Percentiles rank a stretch among this genome's conserved stretches.
Evolutionary conservation across 371 early-diverging fungal species (phyloP).

Genomic region (Rhizopus delemar): DNA sequence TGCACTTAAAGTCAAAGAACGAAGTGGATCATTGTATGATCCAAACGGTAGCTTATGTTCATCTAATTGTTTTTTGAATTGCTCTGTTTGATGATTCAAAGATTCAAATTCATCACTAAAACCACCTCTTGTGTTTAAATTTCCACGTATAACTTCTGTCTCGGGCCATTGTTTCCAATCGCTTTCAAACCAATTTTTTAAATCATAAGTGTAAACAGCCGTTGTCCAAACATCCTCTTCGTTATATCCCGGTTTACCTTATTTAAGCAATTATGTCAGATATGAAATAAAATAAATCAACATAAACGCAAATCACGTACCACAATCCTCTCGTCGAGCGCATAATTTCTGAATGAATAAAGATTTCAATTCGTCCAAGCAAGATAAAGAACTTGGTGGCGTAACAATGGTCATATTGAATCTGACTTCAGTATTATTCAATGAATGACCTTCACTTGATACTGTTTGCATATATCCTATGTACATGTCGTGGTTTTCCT

Average conservation of each 20-base stretch:
- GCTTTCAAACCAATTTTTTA: slow-evolving; percentile 60
- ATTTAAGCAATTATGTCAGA: not conserved
- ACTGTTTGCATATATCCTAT: slow-evolving; percentile 57
- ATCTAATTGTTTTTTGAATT: slow-evolving; percentile 14
- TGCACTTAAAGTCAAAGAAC: slow-evolving; percentile 59
- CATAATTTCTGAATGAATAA: slow-evolving; percentile 56
- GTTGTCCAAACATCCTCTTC: slow-evolving; percentile 26
- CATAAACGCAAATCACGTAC: slow-evolving; percentile 22
- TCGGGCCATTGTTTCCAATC: slow-evolving; percentile 56
- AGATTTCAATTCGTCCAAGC: slow-evolving; percentile 59
- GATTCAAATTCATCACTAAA: slow-evolving; percentile 34
- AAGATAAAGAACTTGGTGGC: slow-evolving; percentile 58
- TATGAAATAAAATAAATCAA: not conserved
- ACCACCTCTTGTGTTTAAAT: slow-evolving; percentile 1
- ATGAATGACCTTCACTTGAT: slow-evolving; percentile 9
- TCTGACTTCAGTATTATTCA: slow-evolving; percentile 50
- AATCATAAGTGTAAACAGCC: slow-evolving; percentile 55
- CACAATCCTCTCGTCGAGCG: slow-evolving; percentile 38
- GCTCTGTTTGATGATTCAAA: not conserved
- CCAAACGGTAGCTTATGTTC: slow-evolving; percentile 58
- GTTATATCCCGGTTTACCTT: slow-evolving; percentile 5
- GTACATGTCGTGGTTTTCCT: slow-evolving; percentile 62
- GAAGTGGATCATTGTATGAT: slow-evolving; percentile 73
- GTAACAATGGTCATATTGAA: slow-evolving; percentile 64
- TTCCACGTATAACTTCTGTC: slow-evolving; percentile 9